Conservation (phyloP, 768 basidiomycete species). For the Lactifluus hygrophoroides region DNA sequence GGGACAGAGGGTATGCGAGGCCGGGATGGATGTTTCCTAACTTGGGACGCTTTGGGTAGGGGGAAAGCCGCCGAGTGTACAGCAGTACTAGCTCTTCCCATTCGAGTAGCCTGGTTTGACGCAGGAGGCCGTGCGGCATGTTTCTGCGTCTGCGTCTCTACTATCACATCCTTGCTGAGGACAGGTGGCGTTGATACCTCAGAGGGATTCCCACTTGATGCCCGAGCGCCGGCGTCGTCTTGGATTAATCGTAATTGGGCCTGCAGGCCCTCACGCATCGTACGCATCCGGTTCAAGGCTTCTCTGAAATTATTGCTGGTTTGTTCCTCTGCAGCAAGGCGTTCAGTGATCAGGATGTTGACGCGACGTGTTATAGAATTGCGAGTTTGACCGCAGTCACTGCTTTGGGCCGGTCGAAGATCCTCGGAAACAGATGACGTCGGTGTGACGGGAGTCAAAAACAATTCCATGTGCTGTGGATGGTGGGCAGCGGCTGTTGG, state of each 20-base stretch:
- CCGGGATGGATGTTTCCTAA: constrained; percentile 2
- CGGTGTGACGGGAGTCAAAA: constrained; percentile 7
- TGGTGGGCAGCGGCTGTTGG: constrained; percentile 17
- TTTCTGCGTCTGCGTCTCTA: neutral
- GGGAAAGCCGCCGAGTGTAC: constrained; percentile 5
- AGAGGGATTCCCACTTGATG: neutral
- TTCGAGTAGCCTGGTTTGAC: neutral
- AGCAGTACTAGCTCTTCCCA: neutral
- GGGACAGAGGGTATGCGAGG: neutral
- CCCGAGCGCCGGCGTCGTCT: constrained; percentile 10
- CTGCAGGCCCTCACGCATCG: constrained; percentile 18
- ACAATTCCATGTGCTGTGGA: constrained; percentile 13
- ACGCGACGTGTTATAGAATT: constrained; percentile 4
- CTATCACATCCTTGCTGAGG: constrained; percentile 15
- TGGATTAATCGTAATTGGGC: constrained; percentile 1
- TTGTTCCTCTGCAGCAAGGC: constrained; percentile 16
- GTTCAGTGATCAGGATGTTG: constrained; percentile 16
- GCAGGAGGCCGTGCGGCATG: constrained; percentile 14
- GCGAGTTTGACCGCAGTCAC: constrained; percentile 10
- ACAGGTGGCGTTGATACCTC: constrained; percentile 7
- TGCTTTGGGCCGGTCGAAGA: constrained; percentile 5
- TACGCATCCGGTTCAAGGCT: constrained; percentile 18
- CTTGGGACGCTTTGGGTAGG: constrained; percentile 9
- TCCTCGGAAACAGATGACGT: constrained; percentile 15
- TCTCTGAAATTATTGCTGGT: constrained; percentile 1